phyloP scores from a whole-genome alignment of 306 rosid species.

The Pyrus communis region DNA sequence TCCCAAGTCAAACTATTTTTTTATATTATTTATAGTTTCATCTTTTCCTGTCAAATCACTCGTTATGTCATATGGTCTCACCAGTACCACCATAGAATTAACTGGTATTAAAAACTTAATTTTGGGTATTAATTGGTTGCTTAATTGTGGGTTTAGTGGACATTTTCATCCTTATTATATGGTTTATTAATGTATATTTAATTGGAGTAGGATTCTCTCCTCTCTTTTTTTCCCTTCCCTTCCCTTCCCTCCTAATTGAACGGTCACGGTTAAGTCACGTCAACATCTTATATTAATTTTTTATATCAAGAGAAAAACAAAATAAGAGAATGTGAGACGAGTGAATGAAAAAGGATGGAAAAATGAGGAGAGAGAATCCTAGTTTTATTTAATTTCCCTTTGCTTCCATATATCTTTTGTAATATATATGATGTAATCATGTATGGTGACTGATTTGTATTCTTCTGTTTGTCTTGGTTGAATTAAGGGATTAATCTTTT shows the following conservation, averaged over 20 bases:
- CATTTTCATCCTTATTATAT: not conserved
- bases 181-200: not conserved
- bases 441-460: not conserved
- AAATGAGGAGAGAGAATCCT: too few relatives aligned
- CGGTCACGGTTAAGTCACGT: too few relatives aligned
- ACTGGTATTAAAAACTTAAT: not conserved
- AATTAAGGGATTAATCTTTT: not conserved
- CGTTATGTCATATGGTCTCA: not conserved
- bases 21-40: not conserved
- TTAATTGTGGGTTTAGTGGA: not conserved
- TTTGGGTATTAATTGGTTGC: not conserved
- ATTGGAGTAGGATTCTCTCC: not conserved
- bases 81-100: not conserved
- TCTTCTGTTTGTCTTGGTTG: not conserved
- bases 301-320: too few relatives aligned
- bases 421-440: not conserved
- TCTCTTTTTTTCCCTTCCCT: rapidly evolving
- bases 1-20: conserved; percentile 31
- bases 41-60: conserved; percentile 14
- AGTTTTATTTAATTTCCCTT: not conserved
- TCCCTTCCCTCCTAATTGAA: too few relatives aligned
- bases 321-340: too few relatives aligned
- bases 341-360: too few relatives aligned
- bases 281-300: too few relatives aligned
- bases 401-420: not conserved